Percentiles rank a stretch among this genome's conserved stretches.
These are phyloP conservation scores for Phaeosphaeriaceae sp. DNA, from an alignment of 2,329 filamentous ascomycete species.

Conservation along the genomic window DNA sequence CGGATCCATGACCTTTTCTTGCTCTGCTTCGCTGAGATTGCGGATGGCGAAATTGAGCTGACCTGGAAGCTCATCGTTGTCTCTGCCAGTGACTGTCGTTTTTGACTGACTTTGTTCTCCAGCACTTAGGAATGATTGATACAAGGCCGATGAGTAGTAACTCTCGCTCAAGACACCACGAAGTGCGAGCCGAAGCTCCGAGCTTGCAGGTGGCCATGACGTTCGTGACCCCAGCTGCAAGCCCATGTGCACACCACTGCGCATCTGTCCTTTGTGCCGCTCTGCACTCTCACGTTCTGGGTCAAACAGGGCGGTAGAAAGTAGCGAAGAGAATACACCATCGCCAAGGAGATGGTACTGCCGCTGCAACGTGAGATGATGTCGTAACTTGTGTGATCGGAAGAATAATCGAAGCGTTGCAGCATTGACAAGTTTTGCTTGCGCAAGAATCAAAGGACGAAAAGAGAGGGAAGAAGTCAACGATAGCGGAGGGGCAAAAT, in stretches of 20 bases:
- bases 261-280: constrained; percentile 71
- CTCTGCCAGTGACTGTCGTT: constrained; percentile 19
- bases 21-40: constrained; percentile 73
- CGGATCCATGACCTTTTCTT: constrained; percentile 82
- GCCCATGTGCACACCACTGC: constrained; percentile 73
- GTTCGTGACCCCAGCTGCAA: constrained; percentile 81
- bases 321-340: constrained; percentile 78
- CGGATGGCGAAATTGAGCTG: constrained; percentile 76
- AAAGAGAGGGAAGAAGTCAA: constrained; percentile 74
- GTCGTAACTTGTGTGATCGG: constrained; percentile 71
- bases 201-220: constrained; percentile 92
- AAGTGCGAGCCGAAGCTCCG: constrained; percentile 86
- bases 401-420: constrained; percentile 82
- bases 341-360: constrained; percentile 86
- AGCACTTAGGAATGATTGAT: constrained; percentile 25
- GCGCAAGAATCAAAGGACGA: constrained; percentile 73
- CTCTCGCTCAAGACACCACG: constrained; percentile 85
- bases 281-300: constrained; percentile 82
- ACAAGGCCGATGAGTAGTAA: constrained; percentile 58
- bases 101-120: constrained; percentile 1
- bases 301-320: constrained; percentile 85
- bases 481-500: constrained; percentile 62
- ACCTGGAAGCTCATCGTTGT: constrained; percentile 51
- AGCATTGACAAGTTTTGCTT: constrained; percentile 78
- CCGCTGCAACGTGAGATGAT: constrained; percentile 76